A percentile compares a stretch with the other conserved stretches of the same genome.
Evolutionary conservation across 2,329 filamentous ascomycete genomes (phyloP).

Genomic region (Colletotrichum tanaceti): DNA sequence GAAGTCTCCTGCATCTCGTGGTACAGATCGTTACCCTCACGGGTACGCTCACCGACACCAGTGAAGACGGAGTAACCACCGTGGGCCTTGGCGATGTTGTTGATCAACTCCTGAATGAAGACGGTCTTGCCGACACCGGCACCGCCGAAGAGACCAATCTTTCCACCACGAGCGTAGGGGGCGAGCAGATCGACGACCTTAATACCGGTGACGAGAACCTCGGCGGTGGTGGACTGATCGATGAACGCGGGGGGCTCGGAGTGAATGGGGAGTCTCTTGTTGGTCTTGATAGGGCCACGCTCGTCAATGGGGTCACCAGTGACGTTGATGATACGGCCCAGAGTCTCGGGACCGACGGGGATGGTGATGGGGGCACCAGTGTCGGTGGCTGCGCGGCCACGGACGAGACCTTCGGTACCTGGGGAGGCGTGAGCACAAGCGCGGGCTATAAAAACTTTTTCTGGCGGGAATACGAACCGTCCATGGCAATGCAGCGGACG

Average conservation of each 20-base stretch:
- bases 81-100: conserved; percentile 99
- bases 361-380: conserved; percentile 96
- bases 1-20: conserved; percentile 99
- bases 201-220: conserved; percentile 99
- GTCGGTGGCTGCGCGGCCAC: conserved; percentile 86
- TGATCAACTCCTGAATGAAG: conserved; percentile 99
- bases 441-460: conserved; percentile 41
- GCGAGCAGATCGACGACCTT: conserved; percentile 99
- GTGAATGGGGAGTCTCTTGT: conserved; percentile 91
- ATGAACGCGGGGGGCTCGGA: conserved; percentile 90
- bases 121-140: conserved; percentile 99
- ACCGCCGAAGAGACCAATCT: conserved; percentile 99
- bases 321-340: conserved; percentile 99
- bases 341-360: conserved; percentile 90
- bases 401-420: conserved; percentile 99
- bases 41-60: conserved; percentile 99
- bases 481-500: conserved; percentile 99
- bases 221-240: conserved; percentile 95
- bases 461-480: conserved; percentile 73
- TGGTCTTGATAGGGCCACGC: conserved; percentile 95
- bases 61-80: conserved; percentile 99
- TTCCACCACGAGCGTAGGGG: conserved; percentile 99
- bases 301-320: conserved; percentile 99
- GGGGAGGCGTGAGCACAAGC: conserved; percentile 41
- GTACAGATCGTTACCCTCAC: conserved; percentile 99